phyloP scores from a whole-genome alignment of 768 basidiomycete genomes.

The Hericium rajendrae region DNA sequence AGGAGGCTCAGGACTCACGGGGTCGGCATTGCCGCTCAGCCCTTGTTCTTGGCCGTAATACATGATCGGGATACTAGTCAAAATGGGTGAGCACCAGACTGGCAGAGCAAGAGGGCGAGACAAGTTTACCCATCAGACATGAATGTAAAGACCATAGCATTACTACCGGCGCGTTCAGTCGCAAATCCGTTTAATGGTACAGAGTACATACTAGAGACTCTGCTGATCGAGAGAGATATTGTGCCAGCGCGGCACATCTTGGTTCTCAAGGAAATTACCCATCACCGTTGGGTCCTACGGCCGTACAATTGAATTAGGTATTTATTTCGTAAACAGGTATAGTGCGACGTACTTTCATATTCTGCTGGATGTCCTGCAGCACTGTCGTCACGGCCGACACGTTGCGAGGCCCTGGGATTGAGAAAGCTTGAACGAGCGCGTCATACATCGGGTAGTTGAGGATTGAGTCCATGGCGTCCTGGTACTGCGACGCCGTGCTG shows the following conservation, averaged over 20 bases:
- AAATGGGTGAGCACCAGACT: no score
- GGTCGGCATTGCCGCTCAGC: constrained; percentile 55
- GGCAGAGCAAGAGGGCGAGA: no score
- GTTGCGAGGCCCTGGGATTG: constrained; percentile 61
- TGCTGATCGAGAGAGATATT: constrained; percentile 66
- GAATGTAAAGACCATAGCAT: constrained; percentile 67
- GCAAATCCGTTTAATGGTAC: neutral
- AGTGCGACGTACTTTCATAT: constrained; percentile 32
- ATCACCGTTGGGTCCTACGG: constrained; percentile 30
- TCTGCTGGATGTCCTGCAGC: constrained; percentile 41
- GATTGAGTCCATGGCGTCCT: constrained; percentile 56
- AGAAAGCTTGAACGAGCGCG: constrained; percentile 54
- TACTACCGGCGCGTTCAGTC: constrained; percentile 29
- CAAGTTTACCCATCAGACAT: constrained; percentile 53
- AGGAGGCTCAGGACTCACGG: constrained; percentile 32
- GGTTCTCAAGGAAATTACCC: constrained; percentile 77
- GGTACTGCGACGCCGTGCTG: constrained; percentile 48
- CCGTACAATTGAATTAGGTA: neutral
- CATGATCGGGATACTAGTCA: constrained; percentile 56
- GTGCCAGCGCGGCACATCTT: constrained; percentile 67
- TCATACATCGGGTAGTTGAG: constrained; percentile 65
- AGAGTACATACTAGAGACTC: constrained; percentile 44
- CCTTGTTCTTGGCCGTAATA: constrained; percentile 79
- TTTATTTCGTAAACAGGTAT: neutral
- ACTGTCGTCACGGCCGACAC: constrained; percentile 44